Conservation (phyloP, 345 rosid genomes). For the Melaleuca alternifolia region DNA sequence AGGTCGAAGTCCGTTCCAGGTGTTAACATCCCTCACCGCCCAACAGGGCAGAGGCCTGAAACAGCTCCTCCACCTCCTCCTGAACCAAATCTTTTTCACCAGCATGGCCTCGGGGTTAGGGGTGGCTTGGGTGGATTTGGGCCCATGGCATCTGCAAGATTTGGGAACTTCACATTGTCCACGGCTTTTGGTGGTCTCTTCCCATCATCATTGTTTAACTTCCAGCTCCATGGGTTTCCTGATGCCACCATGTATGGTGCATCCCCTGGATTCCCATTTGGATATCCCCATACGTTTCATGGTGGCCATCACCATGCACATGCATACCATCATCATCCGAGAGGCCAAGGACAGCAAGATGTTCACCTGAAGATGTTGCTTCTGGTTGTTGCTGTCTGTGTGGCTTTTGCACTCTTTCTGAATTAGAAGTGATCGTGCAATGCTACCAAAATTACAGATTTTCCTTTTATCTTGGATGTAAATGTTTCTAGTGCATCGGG, state of each 20-base stretch:
- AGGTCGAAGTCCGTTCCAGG: conserved; percentile 81
- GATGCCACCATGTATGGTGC: conserved; percentile 72
- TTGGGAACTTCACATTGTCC: conserved; percentile 76
- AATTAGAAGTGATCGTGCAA: conserved; percentile 21
- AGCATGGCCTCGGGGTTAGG: conserved; percentile 64
- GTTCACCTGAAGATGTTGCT: conserved; percentile 55
- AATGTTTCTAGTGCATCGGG: conserved; percentile 5
- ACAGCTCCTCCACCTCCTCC: conserved; percentile 92
- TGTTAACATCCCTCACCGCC: conserved; percentile 78
- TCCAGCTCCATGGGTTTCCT: conserved; percentile 81
- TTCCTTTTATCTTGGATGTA: conserved; percentile 8
- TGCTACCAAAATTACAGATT: conserved; percentile 1
- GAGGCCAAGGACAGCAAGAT: conserved; percentile 76
- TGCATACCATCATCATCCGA: conserved; percentile 42
- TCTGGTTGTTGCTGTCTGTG: conserved; percentile 37
- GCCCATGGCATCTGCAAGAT: conserved; percentile 61
- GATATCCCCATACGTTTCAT: conserved; percentile 58
- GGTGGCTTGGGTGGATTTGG: conserved; percentile 86
- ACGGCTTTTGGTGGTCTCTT: conserved; percentile 84
- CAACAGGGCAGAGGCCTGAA: conserved; percentile 94
- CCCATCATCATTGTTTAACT: conserved; percentile 74
- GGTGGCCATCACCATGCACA: conserved; percentile 51
- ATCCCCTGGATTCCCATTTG: conserved; percentile 61
- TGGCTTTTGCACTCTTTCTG: conserved; percentile 47
- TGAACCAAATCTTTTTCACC: conserved; percentile 60